phyloP scores from a whole-genome alignment of 2,329 filamentous ascomycete species.

The Pyrenophora seminiperda region DNA sequence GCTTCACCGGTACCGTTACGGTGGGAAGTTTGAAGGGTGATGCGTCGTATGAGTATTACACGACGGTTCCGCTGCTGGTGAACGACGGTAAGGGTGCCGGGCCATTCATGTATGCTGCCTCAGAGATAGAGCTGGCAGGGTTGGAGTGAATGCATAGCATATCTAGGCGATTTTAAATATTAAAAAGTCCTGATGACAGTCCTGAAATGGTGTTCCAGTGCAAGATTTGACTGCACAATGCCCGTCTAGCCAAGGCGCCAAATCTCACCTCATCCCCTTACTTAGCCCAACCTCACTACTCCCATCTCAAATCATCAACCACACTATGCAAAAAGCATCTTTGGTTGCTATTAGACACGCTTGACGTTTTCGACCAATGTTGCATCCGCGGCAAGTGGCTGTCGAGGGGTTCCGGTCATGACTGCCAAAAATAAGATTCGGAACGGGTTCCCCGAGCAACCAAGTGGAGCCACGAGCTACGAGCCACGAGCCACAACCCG shows the following conservation, averaged over 20 bases:
- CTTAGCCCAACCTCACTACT: too few species aligned
- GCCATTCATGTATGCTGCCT: conserved; percentile 49
- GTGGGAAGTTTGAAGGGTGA: conserved; percentile 59
- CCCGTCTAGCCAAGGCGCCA: conserved; percentile 1
- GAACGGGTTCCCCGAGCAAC: conserved; percentile 24
- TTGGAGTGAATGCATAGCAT: neutral
- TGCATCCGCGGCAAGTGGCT: neutral
- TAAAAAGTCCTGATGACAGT: neutral
- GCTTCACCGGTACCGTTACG: conserved; percentile 58
- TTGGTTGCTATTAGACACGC: too few species aligned
- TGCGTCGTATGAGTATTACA: conserved; percentile 57
- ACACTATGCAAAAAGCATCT: neutral
- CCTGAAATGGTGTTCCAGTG: too few species aligned
- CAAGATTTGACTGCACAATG: neutral
- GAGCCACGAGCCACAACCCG: conserved; percentile 6
- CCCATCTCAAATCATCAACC: neutral
- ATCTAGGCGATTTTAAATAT: conserved; percentile 7
- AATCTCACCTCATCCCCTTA: neutral
- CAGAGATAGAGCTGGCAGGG: conserved; percentile 37
- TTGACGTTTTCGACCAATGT: neutral
- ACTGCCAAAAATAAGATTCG: conserved; percentile 22
- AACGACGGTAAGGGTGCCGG: conserved; percentile 51
- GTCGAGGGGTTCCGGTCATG: conserved; percentile 12
- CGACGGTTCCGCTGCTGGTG: conserved; percentile 38
- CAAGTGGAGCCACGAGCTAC: conserved; percentile 23